A percentile compares a stretch with the other conserved stretches of the same genome.
These are phyloP conservation scores for Liriodendron chinense DNA, from an alignment of 164 flowering plant genomes.

Conservation along the genomic window DNA sequence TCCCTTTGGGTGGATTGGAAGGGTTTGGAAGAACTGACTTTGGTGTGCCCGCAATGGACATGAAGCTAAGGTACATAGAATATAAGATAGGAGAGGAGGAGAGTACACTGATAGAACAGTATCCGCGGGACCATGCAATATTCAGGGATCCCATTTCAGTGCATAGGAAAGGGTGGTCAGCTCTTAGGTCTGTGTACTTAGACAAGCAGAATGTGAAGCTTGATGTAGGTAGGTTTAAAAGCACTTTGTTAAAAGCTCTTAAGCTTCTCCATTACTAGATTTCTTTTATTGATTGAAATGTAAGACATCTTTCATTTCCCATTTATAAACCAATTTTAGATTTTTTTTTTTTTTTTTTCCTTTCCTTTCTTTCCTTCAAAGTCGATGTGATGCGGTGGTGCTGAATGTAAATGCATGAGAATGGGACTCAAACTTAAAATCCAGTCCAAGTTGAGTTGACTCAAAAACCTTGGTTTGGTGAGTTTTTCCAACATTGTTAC, in stretches of 20 bases:
- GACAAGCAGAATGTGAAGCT: constrained; percentile 17
- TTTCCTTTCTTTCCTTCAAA: not conserved
- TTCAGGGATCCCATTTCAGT: constrained; percentile 16
- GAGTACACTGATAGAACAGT: constrained; percentile 25
- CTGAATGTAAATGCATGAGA: no score
- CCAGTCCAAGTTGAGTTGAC: no score
- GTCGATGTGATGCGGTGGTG: no score
- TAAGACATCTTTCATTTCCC: not conserved
- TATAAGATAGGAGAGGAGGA: constrained; percentile 26
- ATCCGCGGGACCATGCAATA: constrained; percentile 19
- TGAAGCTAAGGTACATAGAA: constrained; percentile 31
- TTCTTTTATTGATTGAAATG: not conserved
- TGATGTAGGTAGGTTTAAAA: constrained; percentile 13
- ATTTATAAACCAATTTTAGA: no score
- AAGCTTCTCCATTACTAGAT: constrained; percentile 3
- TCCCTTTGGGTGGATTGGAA: constrained; percentile 28
- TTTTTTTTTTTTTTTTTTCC: no score
- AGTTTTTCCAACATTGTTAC: no score
- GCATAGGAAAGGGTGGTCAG: constrained; percentile 8
- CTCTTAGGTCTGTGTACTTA: constrained; percentile 6
- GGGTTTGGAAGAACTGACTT: constrained; percentile 16
- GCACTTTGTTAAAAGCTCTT: constrained; percentile 7
- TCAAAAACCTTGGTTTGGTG: no score
- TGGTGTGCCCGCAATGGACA: constrained; percentile 22
- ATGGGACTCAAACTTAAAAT: no score